Evolutionary conservation across 1,139 yeast species (phyloP), one percentile per base, ranked within the genome.

Genomic region (Saccharomycopsis phalli): DNA sequence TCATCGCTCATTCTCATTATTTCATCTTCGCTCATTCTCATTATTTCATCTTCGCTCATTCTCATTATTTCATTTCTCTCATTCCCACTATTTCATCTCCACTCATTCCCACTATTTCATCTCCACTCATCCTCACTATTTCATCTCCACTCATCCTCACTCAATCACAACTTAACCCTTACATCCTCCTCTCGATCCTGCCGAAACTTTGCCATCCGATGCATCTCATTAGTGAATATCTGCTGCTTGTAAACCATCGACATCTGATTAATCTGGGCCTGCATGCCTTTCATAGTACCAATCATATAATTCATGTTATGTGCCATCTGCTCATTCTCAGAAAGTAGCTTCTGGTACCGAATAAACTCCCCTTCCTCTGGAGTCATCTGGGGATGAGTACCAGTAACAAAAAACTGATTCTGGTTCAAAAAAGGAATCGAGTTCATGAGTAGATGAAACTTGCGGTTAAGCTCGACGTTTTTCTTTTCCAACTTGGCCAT

Each of bases 191-290:
- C 28, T 10, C 20, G 27, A 25, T 40, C 40, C 23, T 30, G 31
- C 4, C 34, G 39, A 14, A 32, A 26, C 3, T 28, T 21, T 6
- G 38, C 36, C 13, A 41, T 33, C 31, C 45, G 22, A 4, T 21
- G n/a, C 21, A 36, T 40, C 21, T 25, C 34, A 13, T 26, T 34
- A 28, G 8, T 22, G 23, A 41, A 7, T n/a, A 20, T 20, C 26
- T 41, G 44, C 23, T 37, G 42, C 25, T 41, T 41, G 25, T 34
- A 27, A 4, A 30, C 16, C 10, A 41, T 22, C n/a, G 26, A 11
- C 11, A 37, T 8, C 8, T 38, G 42, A n/a, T 37, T 41, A 14
- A 41, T 8, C 25, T 41, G 45, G 14, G 38, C 8, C 30, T 38
- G 42, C 11, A 41, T 14, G 8, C 29, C 33, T 4, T 8, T 4